Base-by-base conservation (phyloP, 441 rosid genomes). In the Aleurites moluccanus region DNA sequence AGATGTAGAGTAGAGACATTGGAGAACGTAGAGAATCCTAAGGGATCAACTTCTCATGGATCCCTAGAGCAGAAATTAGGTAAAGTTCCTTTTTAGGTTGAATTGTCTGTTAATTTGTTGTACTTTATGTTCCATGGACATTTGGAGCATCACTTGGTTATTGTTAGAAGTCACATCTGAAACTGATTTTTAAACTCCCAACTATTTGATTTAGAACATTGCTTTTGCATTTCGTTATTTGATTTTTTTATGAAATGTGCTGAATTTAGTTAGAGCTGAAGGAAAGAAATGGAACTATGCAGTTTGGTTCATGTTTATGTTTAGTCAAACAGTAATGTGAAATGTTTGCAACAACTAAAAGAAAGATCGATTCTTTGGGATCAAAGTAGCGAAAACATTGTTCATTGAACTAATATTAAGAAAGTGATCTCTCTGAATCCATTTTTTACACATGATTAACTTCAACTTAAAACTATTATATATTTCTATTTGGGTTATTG, bases 1-100 rank as follows among this genome's bases (percentile, higher is more conserved):
- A 89, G 87, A 83, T 62, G 44, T 72, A 88, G 86, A 83, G 74
- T 83, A 53, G 96, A 90, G 75, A 71, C 67, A 42, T 10, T 73
- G 20, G 87, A 87, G 64, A 75, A 47, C 28, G 52, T 28, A 18
- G 87, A 80, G 30, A 85, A 82, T 60, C 61, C 62, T 28, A 61
- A 71, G 56, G 84, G 75, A 61, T 79, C 83, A 59, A 75, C 85
- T 50, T 83, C 88, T 47, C 52, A 49, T 25, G 70, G 67, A 7
- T 64, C 68, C 45, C 56, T 74, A 63, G 79, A 79, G 77, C 79
- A 80, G 69, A 79, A 56, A 42, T 74, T 73, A 72, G 92, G 97
- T 90, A 81, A 79, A 61, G 2, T 53, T 72, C 63, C 23, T 70
- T 30, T 52, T 10, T 9, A 25, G 14, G n/a, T 23, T 23, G 30